Evolutionary conservation across 2,329 filamentous ascomycete genomes (phyloP).

Genomic region (Orbilia quercus): DNA sequence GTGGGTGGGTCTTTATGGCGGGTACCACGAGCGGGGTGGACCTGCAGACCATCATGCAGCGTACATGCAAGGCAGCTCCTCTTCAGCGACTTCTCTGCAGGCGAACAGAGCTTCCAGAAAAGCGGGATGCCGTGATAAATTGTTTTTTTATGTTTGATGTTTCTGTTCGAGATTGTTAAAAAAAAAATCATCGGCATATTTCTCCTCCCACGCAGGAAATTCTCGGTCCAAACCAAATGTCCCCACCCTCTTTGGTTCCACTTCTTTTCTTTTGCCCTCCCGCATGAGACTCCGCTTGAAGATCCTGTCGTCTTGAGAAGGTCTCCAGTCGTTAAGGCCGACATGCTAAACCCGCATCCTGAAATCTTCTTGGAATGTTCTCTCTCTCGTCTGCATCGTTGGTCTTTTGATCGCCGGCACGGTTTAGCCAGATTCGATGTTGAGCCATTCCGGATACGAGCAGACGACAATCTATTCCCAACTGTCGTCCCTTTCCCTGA

Average conservation of each 20-base stretch:
- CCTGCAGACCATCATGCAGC: slow-evolving; percentile 45
- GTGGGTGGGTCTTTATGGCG: slow-evolving; percentile 20
- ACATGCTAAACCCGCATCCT: slow-evolving; percentile 3
- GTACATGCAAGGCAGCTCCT: slow-evolving; percentile 54
- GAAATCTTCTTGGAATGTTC: slow-evolving; percentile 37
- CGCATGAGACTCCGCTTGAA: slow-evolving; percentile 24
- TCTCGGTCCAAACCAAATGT: slow-evolving; percentile 41
- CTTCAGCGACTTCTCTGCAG: slow-evolving; percentile 32
- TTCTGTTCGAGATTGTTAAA: background rate
- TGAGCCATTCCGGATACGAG: background rate
- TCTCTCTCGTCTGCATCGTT: slow-evolving; percentile 12
- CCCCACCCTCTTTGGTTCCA: slow-evolving; percentile 24
- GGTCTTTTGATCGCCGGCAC: slow-evolving; percentile 29
- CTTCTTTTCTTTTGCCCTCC: slow-evolving; percentile 10
- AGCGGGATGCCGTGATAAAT: slow-evolving; percentile 37
- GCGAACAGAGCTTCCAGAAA: slow-evolving; percentile 55
- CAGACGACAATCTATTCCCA: slow-evolving; percentile 34
- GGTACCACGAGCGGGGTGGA: slow-evolving; percentile 43
- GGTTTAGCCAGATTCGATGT: slow-evolving; percentile 26
- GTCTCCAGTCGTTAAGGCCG: slow-evolving; percentile 34
- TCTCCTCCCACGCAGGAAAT: slow-evolving; percentile 45
- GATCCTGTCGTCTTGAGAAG: slow-evolving; percentile 51
- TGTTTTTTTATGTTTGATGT: slow-evolving; percentile 15
- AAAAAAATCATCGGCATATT: slow-evolving; percentile 47
- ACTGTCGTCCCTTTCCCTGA: slow-evolving; percentile 43